Evolutionary conservation across 2,329 filamentous ascomycete species (phyloP), one percentile per base, ranked within the genome.

Genomic region (Penicillium sp.): DNA sequence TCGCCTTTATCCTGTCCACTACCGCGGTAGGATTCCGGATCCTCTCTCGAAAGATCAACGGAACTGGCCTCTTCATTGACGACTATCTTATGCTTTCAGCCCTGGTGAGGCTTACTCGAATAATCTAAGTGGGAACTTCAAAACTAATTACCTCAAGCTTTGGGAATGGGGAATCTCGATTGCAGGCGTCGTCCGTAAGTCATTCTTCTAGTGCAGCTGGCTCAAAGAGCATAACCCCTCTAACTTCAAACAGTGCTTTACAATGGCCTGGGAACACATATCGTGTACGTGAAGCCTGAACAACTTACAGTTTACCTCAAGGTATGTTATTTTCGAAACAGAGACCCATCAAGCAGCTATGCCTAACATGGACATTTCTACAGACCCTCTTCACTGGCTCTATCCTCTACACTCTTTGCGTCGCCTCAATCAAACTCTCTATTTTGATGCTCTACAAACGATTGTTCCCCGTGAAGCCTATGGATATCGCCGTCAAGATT

Each of bases 381-480:
- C 15, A 73, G 71, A 69, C 64, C 7, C 62, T 71, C 9, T 69
- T 69, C 47, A 68, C 65, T 19, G 65, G 67, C 53, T 67, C 64
- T 7, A 70, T 73, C 28, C 63, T 70, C 13, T 72, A 73, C 37
- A 63, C 70, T 3, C 38, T 67, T 26, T 72, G 68, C 55, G 71
- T 73, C 38, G 64, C 65, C 26, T 70, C 64, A 49, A 69, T 71
- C 35, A 74, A 75, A 35, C 60, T 69, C 19, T 74, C 70, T 12
- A 73, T 74, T 19, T 60, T 73, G 1, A 64, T 68, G n/a, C 58
- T 74, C 8, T 74, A 74, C 62, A 68, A 67, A 9, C 63, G 72
- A 26, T 59, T 73, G 1, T 75, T 74, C 35, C 66, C 70, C 1
- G 58, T 65, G 10, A 63, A 62, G 30, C 37, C 56, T 4, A 73